phyloP scores from a whole-genome alignment of 179 eudicot species.

The Kewa caespitosa region DNA sequence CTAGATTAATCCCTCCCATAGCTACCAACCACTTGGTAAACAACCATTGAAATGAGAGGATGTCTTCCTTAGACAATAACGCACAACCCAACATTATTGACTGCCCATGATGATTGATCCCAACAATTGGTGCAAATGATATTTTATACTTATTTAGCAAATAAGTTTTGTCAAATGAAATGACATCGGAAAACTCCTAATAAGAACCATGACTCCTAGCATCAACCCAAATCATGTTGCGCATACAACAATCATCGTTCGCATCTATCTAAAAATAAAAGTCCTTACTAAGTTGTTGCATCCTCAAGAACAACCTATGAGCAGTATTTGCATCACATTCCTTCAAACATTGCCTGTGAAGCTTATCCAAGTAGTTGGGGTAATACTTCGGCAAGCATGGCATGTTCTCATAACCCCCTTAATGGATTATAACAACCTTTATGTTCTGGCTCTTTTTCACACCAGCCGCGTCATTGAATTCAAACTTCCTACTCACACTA shows the following conservation, averaged over 20 bases:
- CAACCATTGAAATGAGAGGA: constrained; percentile 67
- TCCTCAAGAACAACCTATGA: background rate
- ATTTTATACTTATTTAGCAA: constrained; percentile 61
- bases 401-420: background rate
- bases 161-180: constrained; percentile 62
- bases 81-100: constrained; percentile 74
- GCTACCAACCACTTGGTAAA: constrained; percentile 60
- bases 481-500: background rate
- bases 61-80: constrained; percentile 46
- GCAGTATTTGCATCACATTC: background rate
- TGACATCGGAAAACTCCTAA: constrained; percentile 72
- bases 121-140: constrained; percentile 66
- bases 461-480: background rate
- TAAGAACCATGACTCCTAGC: constrained; percentile 49
- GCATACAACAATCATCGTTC: constrained; percentile 33
- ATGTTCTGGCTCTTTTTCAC: background rate
- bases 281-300: background rate
- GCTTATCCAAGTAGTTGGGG: background rate
- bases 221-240: constrained; percentile 72
- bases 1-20: no score
- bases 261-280: background rate
- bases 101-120: constrained; percentile 68
- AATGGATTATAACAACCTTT: background rate
- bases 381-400: background rate
- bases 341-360: background rate